phyloP scores from a whole-genome alignment of 768 basidiomycete species.

The Coprinellus micaceus region DNA sequence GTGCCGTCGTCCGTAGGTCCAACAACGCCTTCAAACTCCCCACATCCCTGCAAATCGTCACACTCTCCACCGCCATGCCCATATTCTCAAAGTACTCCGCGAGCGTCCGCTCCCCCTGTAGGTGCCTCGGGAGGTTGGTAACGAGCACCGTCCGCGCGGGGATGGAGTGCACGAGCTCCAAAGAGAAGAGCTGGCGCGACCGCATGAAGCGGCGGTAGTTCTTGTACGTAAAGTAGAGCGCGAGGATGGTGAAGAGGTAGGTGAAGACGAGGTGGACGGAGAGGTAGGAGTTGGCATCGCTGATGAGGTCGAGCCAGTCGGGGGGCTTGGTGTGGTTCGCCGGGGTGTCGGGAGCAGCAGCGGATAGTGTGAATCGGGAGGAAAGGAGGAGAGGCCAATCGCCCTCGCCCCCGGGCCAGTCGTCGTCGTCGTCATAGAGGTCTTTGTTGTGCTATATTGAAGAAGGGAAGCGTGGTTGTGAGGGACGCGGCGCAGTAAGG shows the following conservation, averaged over 20 bases:
- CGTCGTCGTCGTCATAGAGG: slow-evolving; percentile 48
- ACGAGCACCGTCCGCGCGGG: slow-evolving; percentile 92
- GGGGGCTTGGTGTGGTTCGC: slow-evolving; percentile 33
- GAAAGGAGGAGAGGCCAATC: slow-evolving; percentile 40
- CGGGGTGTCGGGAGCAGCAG: slow-evolving; percentile 10
- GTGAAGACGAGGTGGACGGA: slow-evolving; percentile 90
- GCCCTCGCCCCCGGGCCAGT: slow-evolving; percentile 39
- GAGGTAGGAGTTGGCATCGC: slow-evolving; percentile 85
- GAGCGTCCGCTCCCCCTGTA: slow-evolving; percentile 79
- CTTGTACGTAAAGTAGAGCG: slow-evolving; percentile 81
- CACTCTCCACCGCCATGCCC: slow-evolving; percentile 85
- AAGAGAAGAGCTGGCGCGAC: slow-evolving; percentile 87
- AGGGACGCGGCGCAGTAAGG: not conserved
- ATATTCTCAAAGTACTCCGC: slow-evolving; percentile 94
- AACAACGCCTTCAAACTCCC: slow-evolving; percentile 67
- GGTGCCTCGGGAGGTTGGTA: slow-evolving; percentile 76
- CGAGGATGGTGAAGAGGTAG: slow-evolving; percentile 85
- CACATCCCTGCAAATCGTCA: slow-evolving; percentile 83
- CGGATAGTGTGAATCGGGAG: slow-evolving; percentile 1
- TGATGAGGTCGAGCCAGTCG: slow-evolving; percentile 86
- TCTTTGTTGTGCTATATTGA: slow-evolving; percentile 64
- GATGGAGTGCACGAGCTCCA: slow-evolving; percentile 93
- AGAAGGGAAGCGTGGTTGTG: slow-evolving; percentile 6
- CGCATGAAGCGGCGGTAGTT: slow-evolving; percentile 89
- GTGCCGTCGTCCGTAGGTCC: slow-evolving; percentile 74